Conservation (phyloP, 352 stramenopile species). For the Pythium periplocum region DNA sequence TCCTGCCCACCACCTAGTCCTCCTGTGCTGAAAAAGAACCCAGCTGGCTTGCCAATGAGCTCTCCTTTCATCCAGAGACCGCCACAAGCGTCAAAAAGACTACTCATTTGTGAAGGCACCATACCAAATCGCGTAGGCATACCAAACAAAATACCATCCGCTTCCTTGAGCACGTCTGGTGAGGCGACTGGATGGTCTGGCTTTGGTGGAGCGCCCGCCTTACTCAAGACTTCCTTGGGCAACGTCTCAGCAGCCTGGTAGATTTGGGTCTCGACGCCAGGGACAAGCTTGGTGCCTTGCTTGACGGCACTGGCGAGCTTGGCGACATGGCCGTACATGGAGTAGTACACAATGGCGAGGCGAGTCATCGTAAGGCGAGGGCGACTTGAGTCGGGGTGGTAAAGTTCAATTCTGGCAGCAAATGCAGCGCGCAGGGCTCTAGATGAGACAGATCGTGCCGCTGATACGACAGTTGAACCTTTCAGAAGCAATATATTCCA, state of each 20-base stretch:
- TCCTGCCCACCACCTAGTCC: constrained; percentile 85
- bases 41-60: constrained; percentile 83
- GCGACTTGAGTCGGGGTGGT: too few relatives aligned
- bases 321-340: constrained; percentile 71
- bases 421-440: too few relatives aligned
- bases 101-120: constrained; percentile 86
- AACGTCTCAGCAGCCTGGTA: constrained; percentile 72
- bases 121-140: constrained; percentile 84
- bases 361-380: constrained; percentile 30
- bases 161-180: constrained; percentile 41
- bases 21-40: constrained; percentile 85
- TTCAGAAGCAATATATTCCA: too few relatives aligned
- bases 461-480: too few relatives aligned
- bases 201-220: constrained; percentile 18
- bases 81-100: constrained; percentile 84
- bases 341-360: constrained; percentile 73
- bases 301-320: constrained; percentile 54
- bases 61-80: constrained; percentile 73
- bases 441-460: too few relatives aligned
- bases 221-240: constrained; percentile 24
- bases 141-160: constrained; percentile 83
- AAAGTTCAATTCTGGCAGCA: too few relatives aligned
- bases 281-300: constrained; percentile 48
- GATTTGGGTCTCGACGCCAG: constrained; percentile 42
- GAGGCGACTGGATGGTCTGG: constrained; percentile 49